phyloP scores from a whole-genome alignment of 495 filamentous ascomycete genomes.

The Penicillium cinerascens region DNA sequence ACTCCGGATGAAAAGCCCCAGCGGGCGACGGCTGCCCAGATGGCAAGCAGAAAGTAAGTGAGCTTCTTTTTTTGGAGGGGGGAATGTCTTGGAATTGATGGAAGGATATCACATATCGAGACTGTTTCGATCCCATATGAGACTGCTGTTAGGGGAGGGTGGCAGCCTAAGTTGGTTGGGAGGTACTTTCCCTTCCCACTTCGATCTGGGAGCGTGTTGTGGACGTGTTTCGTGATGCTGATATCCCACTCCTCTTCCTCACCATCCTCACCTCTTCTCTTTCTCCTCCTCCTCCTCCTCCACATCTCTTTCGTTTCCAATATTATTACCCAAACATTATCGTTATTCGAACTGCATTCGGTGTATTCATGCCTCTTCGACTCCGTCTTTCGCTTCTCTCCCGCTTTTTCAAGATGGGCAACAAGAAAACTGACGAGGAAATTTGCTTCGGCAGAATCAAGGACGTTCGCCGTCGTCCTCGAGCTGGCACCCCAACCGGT shows the following conservation, averaged over 20 bases:
- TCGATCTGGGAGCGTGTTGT: neutral
- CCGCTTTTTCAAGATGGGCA: neutral
- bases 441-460: constrained; percentile 31
- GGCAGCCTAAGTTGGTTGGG: neutral
- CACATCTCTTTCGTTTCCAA: neutral
- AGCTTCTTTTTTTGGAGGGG: neutral
- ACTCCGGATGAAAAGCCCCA: constrained; percentile 47
- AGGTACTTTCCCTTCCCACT: neutral
- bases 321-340: neutral
- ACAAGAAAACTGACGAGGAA: constrained; percentile 1
- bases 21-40: constrained; percentile 49
- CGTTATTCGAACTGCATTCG: neutral
- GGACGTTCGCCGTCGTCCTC: constrained; percentile 30
- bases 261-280: neutral
- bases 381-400: neutral
- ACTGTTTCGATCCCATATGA: neutral
- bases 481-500: constrained; percentile 18
- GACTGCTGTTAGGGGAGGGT: too few relatives aligned
- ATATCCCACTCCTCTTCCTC: neutral
- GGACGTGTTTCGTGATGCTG: neutral
- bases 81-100: neutral
- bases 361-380: neutral
- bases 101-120: neutral
- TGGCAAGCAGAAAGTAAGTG: constrained; percentile 53
- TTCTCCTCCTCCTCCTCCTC: neutral